A percentile compares a stretch with the other conserved stretches of the same genome.
Evolutionary conservation across 352 stramenopile genomes (phyloP).

Genomic region (Phytophthora pinifolia): DNA sequence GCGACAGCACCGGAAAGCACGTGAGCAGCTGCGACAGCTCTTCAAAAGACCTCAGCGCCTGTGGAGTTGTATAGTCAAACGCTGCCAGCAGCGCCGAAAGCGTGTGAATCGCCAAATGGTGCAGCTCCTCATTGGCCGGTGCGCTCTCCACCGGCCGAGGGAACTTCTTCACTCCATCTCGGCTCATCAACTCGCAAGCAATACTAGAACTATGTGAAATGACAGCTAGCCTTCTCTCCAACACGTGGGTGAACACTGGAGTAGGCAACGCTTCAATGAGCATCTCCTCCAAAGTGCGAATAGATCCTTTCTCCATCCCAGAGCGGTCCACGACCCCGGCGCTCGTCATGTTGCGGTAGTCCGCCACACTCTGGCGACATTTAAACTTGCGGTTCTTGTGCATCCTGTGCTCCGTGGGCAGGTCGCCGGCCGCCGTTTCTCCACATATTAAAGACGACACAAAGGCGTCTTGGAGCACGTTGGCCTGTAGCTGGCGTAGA

Average conservation of each 20-base stretch:
- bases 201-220: conserved; percentile 81
- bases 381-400: conserved; percentile 84
- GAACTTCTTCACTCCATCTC: conserved; percentile 44
- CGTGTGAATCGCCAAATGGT: conserved; percentile 84
- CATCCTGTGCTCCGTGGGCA: conserved; percentile 86
- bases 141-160: conserved; percentile 38
- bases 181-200: conserved; percentile 54
- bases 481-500: conserved; percentile 65
- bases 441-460: conserved; percentile 80
- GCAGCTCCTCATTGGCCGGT: conserved; percentile 58
- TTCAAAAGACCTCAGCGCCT: conserved; percentile 65
- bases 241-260: conserved; percentile 71
- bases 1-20: conserved; percentile 71
- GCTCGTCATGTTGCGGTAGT: conserved; percentile 84
- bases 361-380: conserved; percentile 75
- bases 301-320: conserved; percentile 72
- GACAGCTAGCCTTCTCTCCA: conserved; percentile 78
- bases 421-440: conserved; percentile 62
- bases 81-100: conserved; percentile 64
- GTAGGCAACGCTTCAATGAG: conserved; percentile 74
- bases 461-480: conserved; percentile 77
- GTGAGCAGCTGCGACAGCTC: conserved; percentile 77
- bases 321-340: conserved; percentile 72
- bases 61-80: conserved; percentile 65
- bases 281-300: conserved; percentile 82